Conservation (phyloP, 1,284 basidiomycete genomes). For the Leccinum griseonigrum region DNA sequence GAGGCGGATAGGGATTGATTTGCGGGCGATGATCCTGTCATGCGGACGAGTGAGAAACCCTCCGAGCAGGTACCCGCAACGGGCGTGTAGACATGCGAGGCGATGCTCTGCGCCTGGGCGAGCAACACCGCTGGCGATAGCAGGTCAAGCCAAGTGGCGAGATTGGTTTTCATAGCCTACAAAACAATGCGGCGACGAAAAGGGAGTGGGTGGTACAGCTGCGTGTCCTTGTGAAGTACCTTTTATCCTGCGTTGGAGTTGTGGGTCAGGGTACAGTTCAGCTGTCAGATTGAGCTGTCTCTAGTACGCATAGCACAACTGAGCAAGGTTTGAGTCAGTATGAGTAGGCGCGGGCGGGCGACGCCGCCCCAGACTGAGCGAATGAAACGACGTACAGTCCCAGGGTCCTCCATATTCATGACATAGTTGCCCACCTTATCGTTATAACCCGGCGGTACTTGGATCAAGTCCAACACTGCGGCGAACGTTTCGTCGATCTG, state of each 20-base stretch:
- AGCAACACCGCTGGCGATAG: conserved; percentile 4
- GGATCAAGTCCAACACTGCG: too few species aligned
- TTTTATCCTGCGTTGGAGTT: neutral
- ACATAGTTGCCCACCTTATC: too few species aligned
- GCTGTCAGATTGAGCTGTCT: too few species aligned
- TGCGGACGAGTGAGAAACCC: conserved; percentile 35
- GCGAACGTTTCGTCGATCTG: too few species aligned
- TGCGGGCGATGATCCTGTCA: conserved; percentile 22
- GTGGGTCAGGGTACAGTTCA: too few species aligned
- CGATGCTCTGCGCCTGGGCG: conserved; percentile 22
- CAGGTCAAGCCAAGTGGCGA: conserved; percentile 15
- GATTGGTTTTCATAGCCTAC: neutral
- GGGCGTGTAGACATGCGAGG: conserved; percentile 30
- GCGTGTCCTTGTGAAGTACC: neutral
- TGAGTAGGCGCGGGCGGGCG: too few species aligned
- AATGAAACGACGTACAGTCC: too few species aligned
- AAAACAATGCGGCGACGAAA: neutral
- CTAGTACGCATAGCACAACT: too few species aligned
- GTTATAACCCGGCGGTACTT: too few species aligned
- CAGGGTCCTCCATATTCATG: too few species aligned
- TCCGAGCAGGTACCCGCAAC: conserved; percentile 26
- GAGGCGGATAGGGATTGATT: conserved; percentile 32
- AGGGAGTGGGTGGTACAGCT: neutral
- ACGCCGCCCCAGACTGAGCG: too few species aligned
- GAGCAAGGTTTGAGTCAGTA: too few species aligned